These are phyloP conservation scores for Kwoniella newhampshirensis DNA, from an alignment of 768 basidiomycete species.

Conservation along the genomic window DNA sequence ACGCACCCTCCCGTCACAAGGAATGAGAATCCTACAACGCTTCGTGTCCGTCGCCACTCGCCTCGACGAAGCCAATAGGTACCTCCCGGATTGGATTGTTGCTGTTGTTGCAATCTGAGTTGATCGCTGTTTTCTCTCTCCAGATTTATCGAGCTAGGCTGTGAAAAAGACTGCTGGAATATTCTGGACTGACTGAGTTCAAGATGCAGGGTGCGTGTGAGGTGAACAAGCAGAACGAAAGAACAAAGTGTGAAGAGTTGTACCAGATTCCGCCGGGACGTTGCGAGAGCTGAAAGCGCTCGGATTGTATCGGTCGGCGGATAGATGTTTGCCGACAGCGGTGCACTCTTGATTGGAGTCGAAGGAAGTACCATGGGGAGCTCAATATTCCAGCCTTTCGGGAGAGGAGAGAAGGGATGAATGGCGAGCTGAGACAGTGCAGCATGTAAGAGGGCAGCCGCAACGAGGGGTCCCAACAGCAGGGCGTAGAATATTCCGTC, in stretches of 20 bases:
- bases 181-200: slow-evolving; percentile 57
- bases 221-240: slow-evolving; percentile 73
- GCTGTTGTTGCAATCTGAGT: neutral
- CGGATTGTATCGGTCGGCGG: slow-evolving; percentile 25
- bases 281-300: slow-evolving; percentile 54
- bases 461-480: slow-evolving; percentile 77
- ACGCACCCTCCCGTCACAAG: slow-evolving; percentile 46
- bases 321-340: slow-evolving; percentile 58
- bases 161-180: neutral
- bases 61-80: slow-evolving; percentile 44
- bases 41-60: slow-evolving; percentile 45
- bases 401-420: slow-evolving; percentile 55
- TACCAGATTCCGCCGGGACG: slow-evolving; percentile 73
- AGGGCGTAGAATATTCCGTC: slow-evolving; percentile 83
- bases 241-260: slow-evolving; percentile 79
- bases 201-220: slow-evolving; percentile 72
- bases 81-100: neutral
- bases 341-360: slow-evolving; percentile 45
- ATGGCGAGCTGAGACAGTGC: slow-evolving; percentile 55
- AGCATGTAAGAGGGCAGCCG: slow-evolving; percentile 64
- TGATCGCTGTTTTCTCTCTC: slow-evolving; percentile 36
- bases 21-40: slow-evolving; percentile 49
- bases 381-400: slow-evolving; percentile 76
- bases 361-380: slow-evolving; percentile 61
- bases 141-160: slow-evolving; percentile 7